Conservation (phyloP, 345 rosid species). For the Nephelium lappaceum region DNA sequence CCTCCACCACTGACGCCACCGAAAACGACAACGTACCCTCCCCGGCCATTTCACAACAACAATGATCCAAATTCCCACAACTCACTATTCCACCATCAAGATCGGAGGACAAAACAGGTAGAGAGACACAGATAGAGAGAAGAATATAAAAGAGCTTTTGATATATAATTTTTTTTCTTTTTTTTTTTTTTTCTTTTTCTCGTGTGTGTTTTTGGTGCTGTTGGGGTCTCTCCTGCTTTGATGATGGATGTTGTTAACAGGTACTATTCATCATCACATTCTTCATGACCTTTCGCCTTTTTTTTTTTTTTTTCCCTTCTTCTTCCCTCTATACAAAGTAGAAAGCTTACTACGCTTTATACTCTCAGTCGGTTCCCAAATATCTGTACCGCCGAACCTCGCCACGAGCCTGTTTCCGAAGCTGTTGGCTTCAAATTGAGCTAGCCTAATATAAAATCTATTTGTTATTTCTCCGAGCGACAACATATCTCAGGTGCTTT, state of each 20-base stretch:
- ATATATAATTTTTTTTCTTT: background rate
- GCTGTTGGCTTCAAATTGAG: slow-evolving; percentile 8
- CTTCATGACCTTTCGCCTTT: slow-evolving; percentile 33
- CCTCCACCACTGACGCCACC: slow-evolving; percentile 49
- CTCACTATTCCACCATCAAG: slow-evolving; percentile 24
- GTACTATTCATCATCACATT: slow-evolving; percentile 21
- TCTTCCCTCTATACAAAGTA: background rate
- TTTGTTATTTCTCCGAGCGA: background rate
- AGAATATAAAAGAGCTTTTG: background rate
- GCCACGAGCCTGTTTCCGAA: slow-evolving; percentile 23
- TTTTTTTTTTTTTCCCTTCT: background rate
- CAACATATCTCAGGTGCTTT: background rate
- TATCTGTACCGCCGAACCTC: background rate
- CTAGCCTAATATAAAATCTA: background rate
- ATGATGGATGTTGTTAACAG: slow-evolving; percentile 14
- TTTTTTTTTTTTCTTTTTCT: too few relatives aligned
- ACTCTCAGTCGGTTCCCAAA: background rate
- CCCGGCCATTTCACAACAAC: slow-evolving; percentile 28
- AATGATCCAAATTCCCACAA: background rate
- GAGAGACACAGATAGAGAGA: slow-evolving; percentile 14
- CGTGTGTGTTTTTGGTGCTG: background rate
- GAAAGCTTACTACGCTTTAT: slow-evolving; percentile 28
- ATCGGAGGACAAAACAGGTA: background rate
- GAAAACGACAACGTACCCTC: slow-evolving; percentile 41
- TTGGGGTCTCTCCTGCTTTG: background rate